Conservation (phyloP, 495 filamentous ascomycete genomes). For the Ascodesmis nigricans region DNA sequence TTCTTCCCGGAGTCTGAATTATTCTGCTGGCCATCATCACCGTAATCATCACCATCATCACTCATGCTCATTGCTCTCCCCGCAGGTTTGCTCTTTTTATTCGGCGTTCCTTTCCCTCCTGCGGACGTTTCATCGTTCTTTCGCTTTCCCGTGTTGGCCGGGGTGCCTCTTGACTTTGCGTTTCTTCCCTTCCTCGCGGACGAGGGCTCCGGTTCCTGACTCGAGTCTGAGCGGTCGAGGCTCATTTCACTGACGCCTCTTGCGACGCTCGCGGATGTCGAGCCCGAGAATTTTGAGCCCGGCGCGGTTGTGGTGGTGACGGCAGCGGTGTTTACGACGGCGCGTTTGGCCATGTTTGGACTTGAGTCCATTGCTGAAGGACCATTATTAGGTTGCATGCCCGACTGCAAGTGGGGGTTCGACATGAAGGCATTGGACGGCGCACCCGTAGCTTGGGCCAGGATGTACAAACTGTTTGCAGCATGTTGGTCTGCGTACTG, state of each 20-base stretch:
- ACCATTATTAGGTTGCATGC: no score
- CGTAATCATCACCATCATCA: conserved; percentile 22
- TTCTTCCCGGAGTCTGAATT: conserved; percentile 35
- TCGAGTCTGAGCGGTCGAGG: conserved; percentile 43
- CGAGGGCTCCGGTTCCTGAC: conserved; percentile 45
- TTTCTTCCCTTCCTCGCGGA: conserved; percentile 8
- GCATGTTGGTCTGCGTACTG: conserved; percentile 48
- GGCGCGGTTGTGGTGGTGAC: no score
- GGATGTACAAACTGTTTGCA: conserved; percentile 79
- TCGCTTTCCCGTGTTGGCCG: conserved; percentile 37
- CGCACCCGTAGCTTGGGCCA: conserved; percentile 38
- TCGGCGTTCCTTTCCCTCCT: conserved; percentile 33
- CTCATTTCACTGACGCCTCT: conserved; percentile 45
- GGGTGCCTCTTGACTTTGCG: conserved; percentile 26
- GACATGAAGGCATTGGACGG: background rate
- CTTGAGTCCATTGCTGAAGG: conserved; percentile 13
- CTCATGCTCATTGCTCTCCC: conserved; percentile 26
- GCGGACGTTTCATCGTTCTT: conserved; percentile 54
- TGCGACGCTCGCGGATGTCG: conserved; percentile 23
- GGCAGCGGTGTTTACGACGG: conserved; percentile 21
- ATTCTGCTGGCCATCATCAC: conserved; percentile 32
- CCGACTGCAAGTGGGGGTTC: no score
- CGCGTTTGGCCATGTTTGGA: conserved; percentile 22
- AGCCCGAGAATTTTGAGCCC: no score
- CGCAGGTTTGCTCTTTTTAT: conserved; percentile 51